Percentiles rank a stretch among this genome's conserved stretches.
phyloP scores from a whole-genome alignment of 2,329 filamentous ascomycete genomes.

The Nectriaceae sp. region DNA sequence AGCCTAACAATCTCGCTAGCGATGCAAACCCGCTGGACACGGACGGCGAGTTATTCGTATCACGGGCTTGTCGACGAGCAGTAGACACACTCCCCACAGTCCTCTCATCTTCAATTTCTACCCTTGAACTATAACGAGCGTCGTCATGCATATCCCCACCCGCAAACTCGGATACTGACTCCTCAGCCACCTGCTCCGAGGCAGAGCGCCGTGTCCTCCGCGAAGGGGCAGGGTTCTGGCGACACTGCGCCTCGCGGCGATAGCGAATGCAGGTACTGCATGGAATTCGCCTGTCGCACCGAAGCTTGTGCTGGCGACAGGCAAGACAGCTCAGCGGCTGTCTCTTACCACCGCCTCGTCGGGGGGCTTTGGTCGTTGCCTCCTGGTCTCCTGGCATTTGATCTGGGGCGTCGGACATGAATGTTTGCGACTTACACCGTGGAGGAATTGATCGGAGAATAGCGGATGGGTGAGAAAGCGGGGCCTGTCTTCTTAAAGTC shows the following conservation, averaged over 20 bases:
- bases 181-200: not conserved
- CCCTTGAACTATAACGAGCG: not conserved
- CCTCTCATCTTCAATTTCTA: not conserved
- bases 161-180: not conserved
- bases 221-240: constrained; percentile 26
- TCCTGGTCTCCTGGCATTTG: not conserved
- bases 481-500: no score
- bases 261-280: constrained; percentile 33
- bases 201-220: not conserved
- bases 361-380: not conserved
- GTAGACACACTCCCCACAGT: not conserved
- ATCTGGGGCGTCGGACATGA: not conserved
- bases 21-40: constrained; percentile 3
- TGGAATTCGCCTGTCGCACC: constrained; percentile 34
- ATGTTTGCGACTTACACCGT: not conserved
- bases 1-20: not conserved
- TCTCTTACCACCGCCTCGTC: constrained; percentile 9
- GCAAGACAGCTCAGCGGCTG: constrained; percentile 31
- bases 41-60: not conserved
- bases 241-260: constrained; percentile 31
- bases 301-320: constrained; percentile 34
- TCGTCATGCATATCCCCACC: not conserved
- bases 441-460: not conserved
- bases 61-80: not conserved
- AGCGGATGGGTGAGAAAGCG: not conserved